These are phyloP conservation scores for Incumbomyces delicatus DNA, from an alignment of 2,329 filamentous ascomycete genomes.

Conservation along the genomic window DNA sequence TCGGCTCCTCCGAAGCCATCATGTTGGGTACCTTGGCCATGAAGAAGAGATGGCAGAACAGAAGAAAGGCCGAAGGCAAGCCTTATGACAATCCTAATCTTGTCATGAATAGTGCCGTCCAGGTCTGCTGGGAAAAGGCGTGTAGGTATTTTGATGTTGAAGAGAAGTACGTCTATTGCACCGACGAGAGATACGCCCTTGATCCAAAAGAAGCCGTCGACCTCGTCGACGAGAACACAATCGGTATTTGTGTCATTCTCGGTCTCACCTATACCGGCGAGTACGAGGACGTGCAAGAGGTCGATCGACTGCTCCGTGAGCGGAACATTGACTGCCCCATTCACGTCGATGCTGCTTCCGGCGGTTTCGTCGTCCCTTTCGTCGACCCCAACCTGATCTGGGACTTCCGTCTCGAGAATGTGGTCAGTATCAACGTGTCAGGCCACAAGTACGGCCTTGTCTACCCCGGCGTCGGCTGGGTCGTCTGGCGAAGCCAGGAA, in stretches of 20 bases:
- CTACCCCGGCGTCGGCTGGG: constrained; percentile 91
- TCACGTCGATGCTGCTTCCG: constrained; percentile 85
- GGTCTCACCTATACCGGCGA: constrained; percentile 93
- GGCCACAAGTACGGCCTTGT: constrained; percentile 77
- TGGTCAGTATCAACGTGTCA: constrained; percentile 88
- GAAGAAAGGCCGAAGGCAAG: constrained; percentile 73
- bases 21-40: constrained; percentile 59
- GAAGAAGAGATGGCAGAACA: constrained; percentile 91
- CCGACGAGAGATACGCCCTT: constrained; percentile 51
- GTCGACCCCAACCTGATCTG: constrained; percentile 73
- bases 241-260: constrained; percentile 85
- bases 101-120: constrained; percentile 90
- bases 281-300: constrained; percentile 85
- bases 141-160: constrained; percentile 86
- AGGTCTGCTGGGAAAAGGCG: constrained; percentile 96
- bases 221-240: constrained; percentile 60
- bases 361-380: constrained; percentile 89
- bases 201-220: constrained; percentile 53
- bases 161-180: constrained; percentile 66
- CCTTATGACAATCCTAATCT: constrained; percentile 75
- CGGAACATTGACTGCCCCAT: constrained; percentile 71
- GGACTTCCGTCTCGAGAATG: constrained; percentile 84
- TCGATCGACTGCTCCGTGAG: constrained; percentile 77
- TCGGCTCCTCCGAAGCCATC: constrained; percentile 71
- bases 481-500: constrained; percentile 75